phyloP scores from a whole-genome alignment of 2,329 filamentous ascomycete species.

The Gaeumannomyces tritici region DNA sequence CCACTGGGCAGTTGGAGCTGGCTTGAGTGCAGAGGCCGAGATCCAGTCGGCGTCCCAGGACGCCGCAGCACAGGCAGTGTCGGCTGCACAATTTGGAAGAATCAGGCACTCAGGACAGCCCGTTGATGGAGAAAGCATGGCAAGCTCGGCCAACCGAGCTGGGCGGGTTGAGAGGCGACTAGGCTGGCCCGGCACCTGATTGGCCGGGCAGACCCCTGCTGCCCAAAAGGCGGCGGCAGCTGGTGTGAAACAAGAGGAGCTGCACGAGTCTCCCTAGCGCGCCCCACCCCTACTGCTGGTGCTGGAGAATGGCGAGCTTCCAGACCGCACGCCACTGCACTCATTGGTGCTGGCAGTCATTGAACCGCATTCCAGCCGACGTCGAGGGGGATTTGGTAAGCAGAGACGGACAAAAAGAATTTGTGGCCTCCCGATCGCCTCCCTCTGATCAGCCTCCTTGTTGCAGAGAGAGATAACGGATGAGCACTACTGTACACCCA shows the following conservation, averaged over 20 bases:
- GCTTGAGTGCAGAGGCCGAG: neutral
- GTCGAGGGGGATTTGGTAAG: neutral
- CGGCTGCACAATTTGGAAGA: constrained; percentile 7
- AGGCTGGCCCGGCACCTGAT: neutral
- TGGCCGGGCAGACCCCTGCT: constrained; percentile 3
- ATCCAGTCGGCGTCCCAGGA: neutral
- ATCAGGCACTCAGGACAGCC: constrained; percentile 6
- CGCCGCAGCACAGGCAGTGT: neutral
- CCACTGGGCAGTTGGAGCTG: neutral
- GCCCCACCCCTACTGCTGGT: neutral
- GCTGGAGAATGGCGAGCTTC: neutral
- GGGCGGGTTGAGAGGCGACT: neutral
- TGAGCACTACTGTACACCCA: neutral
- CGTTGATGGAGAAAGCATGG: neutral
- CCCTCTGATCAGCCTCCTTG: neutral
- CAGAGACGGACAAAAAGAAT: neutral
- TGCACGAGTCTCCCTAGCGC: constrained; percentile 3
- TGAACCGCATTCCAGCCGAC: neutral
- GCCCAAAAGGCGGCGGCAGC: constrained; percentile 7
- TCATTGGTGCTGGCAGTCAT: neutral
- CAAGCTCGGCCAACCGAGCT: neutral
- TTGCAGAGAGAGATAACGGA: neutral
- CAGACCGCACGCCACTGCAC: neutral
- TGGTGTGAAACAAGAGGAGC: constrained; percentile 10
- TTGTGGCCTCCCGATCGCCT: too few species aligned